Evolutionary conservation across 345 rosid genomes (phyloP).

Genomic region (Kernera saxatilis): DNA sequence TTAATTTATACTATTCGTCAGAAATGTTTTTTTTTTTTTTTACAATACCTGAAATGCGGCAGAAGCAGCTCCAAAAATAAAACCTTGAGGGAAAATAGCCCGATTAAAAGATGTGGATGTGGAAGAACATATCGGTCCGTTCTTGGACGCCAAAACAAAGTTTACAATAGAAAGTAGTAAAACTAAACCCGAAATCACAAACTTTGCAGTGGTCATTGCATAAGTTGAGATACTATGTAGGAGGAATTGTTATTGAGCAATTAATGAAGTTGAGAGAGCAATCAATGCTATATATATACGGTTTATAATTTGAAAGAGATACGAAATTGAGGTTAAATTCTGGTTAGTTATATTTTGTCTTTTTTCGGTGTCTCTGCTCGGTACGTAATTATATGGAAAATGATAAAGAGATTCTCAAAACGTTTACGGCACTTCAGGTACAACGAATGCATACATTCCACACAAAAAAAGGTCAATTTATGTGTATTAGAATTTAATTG

Average conservation of each 20-base stretch:
- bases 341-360: no score
- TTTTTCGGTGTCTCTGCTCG: no score
- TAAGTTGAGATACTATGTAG: not conserved
- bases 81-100: not conserved
- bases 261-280: not conserved
- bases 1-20: no score
- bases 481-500: no score
- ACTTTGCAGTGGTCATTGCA: not conserved
- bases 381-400: no score
- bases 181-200: not conserved
- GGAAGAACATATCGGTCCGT: not conserved
- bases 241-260: not conserved
- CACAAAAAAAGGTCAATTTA: no score
- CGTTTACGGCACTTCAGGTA: no score
- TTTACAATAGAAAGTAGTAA: not conserved
- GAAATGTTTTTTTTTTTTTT: not conserved
- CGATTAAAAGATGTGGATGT: conserved; percentile 2
- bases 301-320: not conserved
- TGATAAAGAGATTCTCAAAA: no score
- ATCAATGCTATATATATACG: not conserved
- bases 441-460: no score
- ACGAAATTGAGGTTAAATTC: not conserved
- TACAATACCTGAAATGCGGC: conserved; percentile 18
- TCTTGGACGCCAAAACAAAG: not conserved
- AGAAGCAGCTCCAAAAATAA: conserved; percentile 24